Evolutionary conservation across 2,329 filamentous ascomycete genomes (phyloP), one percentile per base, ranked within the genome.

Genomic region (Lecanosticta acicola): DNA sequence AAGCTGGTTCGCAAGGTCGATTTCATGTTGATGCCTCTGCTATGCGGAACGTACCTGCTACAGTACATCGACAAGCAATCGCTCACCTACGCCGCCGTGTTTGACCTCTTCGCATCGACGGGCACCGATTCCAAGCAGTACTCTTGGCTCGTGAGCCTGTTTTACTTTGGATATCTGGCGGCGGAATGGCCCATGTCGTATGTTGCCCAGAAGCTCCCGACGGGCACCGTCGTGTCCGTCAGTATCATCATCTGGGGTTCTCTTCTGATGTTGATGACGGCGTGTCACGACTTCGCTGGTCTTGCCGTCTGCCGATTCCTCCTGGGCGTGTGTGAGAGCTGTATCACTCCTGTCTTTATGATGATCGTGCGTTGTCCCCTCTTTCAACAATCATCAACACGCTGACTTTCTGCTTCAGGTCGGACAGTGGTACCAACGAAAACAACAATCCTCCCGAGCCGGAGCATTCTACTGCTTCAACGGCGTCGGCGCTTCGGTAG

Each of bases 391-490:
- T n/a, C n/a, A n/a, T n/a, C n/a, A n/a, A n/a, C n/a, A n/a, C n/a
- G n/a, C n/a, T n/a, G n/a, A n/a, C n/a, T n/a, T n/a, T n/a, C n/a
- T 58, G 56, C 51, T 58, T 52, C 54, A 57, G 18, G 55, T 59
- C 7, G 53, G 76, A 20, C 83, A 84, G 69, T 86, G 83, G 82
- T 86, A 86, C 62, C 78, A 77, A 45, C 74, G 82, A 14, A 76
- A 82, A 43, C 83, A 80, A 74, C 7, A 60, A 24, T 56, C 58
- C 4, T 41, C 51, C 3, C 38, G 58, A 26, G 58, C 58, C 13
- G 54, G 52, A n/a, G 41, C 53, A n/a, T 70, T 69, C 66, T 83
- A 84, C 63, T 85, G 85, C 79, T 87, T 86, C 81, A 87, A 87
- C 60, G 83, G 84, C 1, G 75, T 73, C 1, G 83, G 87, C 58